Evolutionary conservation across 495 filamentous ascomycete species (phyloP).

Genomic region (Aspergillus sclerotioniger): DNA sequence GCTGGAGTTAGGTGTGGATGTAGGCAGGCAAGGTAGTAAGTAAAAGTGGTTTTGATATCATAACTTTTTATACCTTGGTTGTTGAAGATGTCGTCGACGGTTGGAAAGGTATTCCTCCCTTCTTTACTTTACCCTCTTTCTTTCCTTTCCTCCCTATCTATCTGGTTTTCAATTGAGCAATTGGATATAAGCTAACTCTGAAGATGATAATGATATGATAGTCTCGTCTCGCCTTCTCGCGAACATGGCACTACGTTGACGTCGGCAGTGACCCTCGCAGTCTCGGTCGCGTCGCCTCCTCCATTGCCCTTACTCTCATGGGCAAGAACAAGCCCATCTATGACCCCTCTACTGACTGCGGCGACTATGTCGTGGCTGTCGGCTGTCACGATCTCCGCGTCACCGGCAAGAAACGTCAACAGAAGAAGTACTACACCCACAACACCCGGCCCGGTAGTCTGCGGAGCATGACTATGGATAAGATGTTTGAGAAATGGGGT

Average conservation of each 20-base stretch:
- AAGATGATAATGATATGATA: slow-evolving; percentile 36
- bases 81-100: slow-evolving; percentile 44
- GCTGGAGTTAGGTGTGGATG: not conserved
- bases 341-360: slow-evolving; percentile 94
- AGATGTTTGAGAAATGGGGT: slow-evolving; percentile 89
- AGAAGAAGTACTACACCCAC: slow-evolving; percentile 95
- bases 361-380: slow-evolving; percentile 95
- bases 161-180: not conserved
- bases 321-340: slow-evolving; percentile 99
- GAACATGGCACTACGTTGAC: slow-evolving; percentile 86
- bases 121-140: not conserved
- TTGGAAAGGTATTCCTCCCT: slow-evolving; percentile 41
- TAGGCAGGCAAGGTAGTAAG: not conserved
- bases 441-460: slow-evolving; percentile 86
- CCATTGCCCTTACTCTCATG: slow-evolving; percentile 90
- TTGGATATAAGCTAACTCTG: no score
- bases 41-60: not conserved
- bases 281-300: slow-evolving; percentile 85
- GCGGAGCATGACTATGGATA: slow-evolving; percentile 88
- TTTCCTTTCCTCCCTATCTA: not conserved
- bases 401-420: slow-evolving; percentile 86
- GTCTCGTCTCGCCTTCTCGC: slow-evolving; percentile 95
- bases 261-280: slow-evolving; percentile 55
- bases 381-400: slow-evolving; percentile 82
- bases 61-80: not conserved